These are phyloP conservation scores for Pythium oligandrum DNA, from an alignment of 352 stramenopile species.

Conservation along the genomic window DNA sequence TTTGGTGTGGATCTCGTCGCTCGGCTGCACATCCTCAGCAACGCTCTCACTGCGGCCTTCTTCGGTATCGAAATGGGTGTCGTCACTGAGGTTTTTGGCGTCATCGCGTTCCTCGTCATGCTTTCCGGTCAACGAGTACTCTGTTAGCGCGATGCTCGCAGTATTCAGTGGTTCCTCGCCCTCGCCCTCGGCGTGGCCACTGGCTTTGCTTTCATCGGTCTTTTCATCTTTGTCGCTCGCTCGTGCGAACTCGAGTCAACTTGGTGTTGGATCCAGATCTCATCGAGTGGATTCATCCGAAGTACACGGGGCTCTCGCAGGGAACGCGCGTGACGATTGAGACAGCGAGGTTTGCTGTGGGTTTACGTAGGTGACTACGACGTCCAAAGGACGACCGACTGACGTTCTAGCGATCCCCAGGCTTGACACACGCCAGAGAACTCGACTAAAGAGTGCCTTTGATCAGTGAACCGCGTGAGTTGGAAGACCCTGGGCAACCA, in stretches of 20 bases:
- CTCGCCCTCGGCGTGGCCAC: background rate
- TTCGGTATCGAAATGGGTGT: constrained; percentile 15
- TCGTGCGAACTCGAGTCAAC: constrained; percentile 11
- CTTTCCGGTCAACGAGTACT: constrained; percentile 3
- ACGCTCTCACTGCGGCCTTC: constrained; percentile 8
- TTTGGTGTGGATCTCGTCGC: constrained; percentile 14
- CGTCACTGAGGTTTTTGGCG: background rate
- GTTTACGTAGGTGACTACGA: constrained; percentile 38
- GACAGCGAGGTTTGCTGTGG: constrained; percentile 23
- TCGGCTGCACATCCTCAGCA: constrained; percentile 18
- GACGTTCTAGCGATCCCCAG: constrained; percentile 33
- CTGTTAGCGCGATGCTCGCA: background rate
- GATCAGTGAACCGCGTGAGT: too few relatives aligned
- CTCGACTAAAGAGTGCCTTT: background rate
- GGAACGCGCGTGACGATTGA: constrained; percentile 21
- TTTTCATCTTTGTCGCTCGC: constrained; percentile 9
- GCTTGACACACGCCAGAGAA: constrained; percentile 6
- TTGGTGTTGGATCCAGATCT: constrained; percentile 15
- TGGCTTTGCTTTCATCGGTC: constrained; percentile 3
- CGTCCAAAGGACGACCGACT: constrained; percentile 32
- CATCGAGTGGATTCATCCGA: constrained; percentile 13
- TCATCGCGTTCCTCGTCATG: constrained; percentile 4
- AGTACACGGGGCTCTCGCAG: constrained; percentile 13
- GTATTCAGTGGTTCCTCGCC: constrained; percentile 15
- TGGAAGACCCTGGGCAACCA: too few relatives aligned